Conservation (phyloP, 1,139 yeast genomes). For the Pneumocystis murina region DNA sequence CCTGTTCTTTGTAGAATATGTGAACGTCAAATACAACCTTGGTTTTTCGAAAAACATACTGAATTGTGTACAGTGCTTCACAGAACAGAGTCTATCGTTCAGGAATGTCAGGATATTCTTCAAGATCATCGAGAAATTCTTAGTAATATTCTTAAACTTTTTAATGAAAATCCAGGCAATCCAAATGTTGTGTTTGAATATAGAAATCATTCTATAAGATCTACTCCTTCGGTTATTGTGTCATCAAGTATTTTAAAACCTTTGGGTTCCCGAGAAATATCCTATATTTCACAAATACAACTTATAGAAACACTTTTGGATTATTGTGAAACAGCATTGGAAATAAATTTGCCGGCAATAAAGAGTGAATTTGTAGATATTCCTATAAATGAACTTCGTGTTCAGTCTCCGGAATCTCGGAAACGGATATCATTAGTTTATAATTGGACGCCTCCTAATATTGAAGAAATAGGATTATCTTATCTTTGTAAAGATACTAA, state of each 20-base stretch:
- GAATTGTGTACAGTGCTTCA: constrained; percentile 80
- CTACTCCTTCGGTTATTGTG: constrained; percentile 1
- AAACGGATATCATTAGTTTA: constrained; percentile 43
- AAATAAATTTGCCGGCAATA: constrained; percentile 43
- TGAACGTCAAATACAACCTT: constrained; percentile 79
- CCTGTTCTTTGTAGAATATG: constrained; percentile 79
- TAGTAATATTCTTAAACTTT: constrained; percentile 30
- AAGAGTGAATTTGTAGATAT: constrained; percentile 17
- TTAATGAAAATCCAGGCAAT: constrained; percentile 12
- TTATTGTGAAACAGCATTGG: constrained; percentile 61
- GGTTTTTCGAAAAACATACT: constrained; percentile 92
- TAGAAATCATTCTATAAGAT: constrained; percentile 10
- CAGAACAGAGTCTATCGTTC: constrained; percentile 65
- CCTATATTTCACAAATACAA: constrained; percentile 45
- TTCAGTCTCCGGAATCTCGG: constrained; percentile 54
- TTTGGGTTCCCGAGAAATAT: constrained; percentile 16
- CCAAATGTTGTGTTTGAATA: constrained; percentile 10
- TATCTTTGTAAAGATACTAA: constrained; percentile 57
- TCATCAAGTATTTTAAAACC: constrained; percentile 2
- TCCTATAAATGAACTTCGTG: constrained; percentile 16
- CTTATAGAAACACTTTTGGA: constrained; percentile 49
- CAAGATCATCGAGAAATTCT: constrained; percentile 55
- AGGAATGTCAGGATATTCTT: constrained; percentile 58
- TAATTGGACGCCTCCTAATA: constrained; percentile 39
- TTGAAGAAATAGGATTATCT: constrained; percentile 48